Conservation (phyloP, 768 basidiomycete genomes). For the Mycena galericulata region DNA sequence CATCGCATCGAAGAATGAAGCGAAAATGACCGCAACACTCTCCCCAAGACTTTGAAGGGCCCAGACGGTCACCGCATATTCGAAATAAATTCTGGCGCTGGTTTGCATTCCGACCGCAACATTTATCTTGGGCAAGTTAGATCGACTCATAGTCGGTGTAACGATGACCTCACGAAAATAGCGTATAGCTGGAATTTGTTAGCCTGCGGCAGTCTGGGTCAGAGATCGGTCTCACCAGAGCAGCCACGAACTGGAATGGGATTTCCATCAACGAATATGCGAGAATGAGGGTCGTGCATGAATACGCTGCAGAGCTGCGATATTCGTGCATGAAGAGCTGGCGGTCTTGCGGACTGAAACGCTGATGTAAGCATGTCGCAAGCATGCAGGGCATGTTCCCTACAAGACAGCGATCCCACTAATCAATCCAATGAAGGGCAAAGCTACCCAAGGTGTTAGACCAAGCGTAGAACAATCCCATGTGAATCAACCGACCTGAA, state of each 20-base stretch:
- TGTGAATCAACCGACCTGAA: constrained; percentile 8
- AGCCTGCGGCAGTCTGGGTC: background rate
- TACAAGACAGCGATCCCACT: constrained; percentile 48
- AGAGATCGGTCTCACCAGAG: constrained; percentile 19
- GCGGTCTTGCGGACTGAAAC: constrained; percentile 49
- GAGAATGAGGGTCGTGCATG: constrained; percentile 48
- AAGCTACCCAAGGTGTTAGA: constrained; percentile 41
- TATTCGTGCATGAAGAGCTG: constrained; percentile 58
- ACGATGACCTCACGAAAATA: constrained; percentile 26
- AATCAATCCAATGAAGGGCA: constrained; percentile 50
- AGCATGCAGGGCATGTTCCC: background rate
- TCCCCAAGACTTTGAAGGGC: constrained; percentile 30
- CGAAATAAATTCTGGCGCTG: constrained; percentile 32
- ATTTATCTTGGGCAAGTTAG: constrained; percentile 23
- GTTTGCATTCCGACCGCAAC: constrained; percentile 37
- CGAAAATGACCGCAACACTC: constrained; percentile 32
- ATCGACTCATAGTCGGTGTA: background rate
- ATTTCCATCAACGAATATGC: constrained; percentile 39
- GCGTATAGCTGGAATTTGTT: constrained; percentile 23
- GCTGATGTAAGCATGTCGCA: background rate
- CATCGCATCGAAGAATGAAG: constrained; percentile 31
- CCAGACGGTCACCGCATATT: constrained; percentile 30
- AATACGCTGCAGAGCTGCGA: constrained; percentile 52
- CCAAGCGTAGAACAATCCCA: background rate
- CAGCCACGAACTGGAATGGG: constrained; percentile 36